Base-by-base conservation (phyloP, 129 eudicot genomes). In the Chrysanthemum seticuspe region DNA sequence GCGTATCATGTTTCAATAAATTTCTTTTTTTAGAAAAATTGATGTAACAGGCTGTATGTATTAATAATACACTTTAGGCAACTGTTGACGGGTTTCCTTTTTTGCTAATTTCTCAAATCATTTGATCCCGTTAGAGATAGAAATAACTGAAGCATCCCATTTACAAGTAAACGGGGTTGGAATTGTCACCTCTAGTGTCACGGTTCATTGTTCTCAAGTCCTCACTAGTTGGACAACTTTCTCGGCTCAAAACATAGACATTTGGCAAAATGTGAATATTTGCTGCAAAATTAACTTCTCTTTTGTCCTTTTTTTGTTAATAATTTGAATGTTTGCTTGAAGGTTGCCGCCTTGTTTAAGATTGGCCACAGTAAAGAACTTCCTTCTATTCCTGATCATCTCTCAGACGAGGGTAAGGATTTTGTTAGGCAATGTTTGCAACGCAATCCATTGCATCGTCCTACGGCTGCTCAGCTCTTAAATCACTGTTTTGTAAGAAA, bases 301-400 rank as follows among this genome's bases (percentile, higher is more conserved):
- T 13, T 36, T 65, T 40, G 16, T 12, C 10, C 11, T n/a, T 65
- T 44, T 4, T 27, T 40, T 62, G 15, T 6, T 31, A 64, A 65
- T 65, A 65, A 64, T 64, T 64, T 64, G 25, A 34, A 36, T 36
- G 25, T 86, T 65, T 79, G 77, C 16, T 64, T 61, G 67, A 78
- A 93, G 98, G 98, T 93, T 60, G 92, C 96, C 15, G 98, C 97
- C 45, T 89, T 93, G 90, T 93, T 93, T 72, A 93, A 93, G 77
- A 90, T 93, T 78, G 96, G 96, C 31, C 87, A 90, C 68, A 85
- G 97, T 69, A 93, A 93, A 84, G 98, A 93, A 56, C 92, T 90
- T 74, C 98, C 98, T 18, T 60, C 77, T n/a, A 93, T 93, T 57
- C 98, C 98, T 29, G 89, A 87, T 76, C 79, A 87, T 78, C 89